Evolutionary conservation across 495 filamentous ascomycete genomes (phyloP), one percentile per base, ranked within the genome.

Genomic region (Penicillium roqueforti): DNA sequence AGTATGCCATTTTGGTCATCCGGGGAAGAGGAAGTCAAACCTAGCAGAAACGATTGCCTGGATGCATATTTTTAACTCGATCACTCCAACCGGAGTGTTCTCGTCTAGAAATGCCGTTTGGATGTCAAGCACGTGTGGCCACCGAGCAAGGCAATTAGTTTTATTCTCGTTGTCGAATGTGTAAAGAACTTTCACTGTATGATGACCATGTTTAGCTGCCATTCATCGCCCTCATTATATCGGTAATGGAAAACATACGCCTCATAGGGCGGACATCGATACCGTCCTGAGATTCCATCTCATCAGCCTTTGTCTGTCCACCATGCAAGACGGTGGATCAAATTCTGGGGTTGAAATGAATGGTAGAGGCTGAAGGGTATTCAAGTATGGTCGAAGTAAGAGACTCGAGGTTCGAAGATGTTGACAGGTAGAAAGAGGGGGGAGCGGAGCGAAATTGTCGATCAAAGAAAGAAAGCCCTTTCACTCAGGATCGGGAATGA

Each of bases 161-260:
- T 91, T 90, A 68, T 82, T 87, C 40, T 89, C 87, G 62, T 89
- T 85, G 63, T 97, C 92, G 70, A 97, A 97, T 19, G 92, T 95
- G 70, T 98, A 98, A 37, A 93, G 85, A 23, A 98, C 89, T 78
- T 98, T 97, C 70, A 97, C 72, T 75, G 50, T 50, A 44, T 3
- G 28, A 47, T 46, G 3, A 41, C 36, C 18, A 48, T 20, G 22
- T 49, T 72, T 56, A 68, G 67, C 42, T 40, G 53, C 41, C 16
- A 32, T 26, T 20, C 45, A 29, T 25, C 10, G 20, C 25, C 4
- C 23, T 43, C 25, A 28, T 25, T 16, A 56, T 6, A 51, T 37
- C 40, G 38, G 28, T 18, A 41, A 20, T 23, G 31, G 37, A 16
- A 29, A 38, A 42, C 58, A 74, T 76, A 79, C 77, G 66, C 74